Evolutionary conservation across 495 filamentous ascomycete species (phyloP).

Genomic region (Lophiostoma macrostomum): DNA sequence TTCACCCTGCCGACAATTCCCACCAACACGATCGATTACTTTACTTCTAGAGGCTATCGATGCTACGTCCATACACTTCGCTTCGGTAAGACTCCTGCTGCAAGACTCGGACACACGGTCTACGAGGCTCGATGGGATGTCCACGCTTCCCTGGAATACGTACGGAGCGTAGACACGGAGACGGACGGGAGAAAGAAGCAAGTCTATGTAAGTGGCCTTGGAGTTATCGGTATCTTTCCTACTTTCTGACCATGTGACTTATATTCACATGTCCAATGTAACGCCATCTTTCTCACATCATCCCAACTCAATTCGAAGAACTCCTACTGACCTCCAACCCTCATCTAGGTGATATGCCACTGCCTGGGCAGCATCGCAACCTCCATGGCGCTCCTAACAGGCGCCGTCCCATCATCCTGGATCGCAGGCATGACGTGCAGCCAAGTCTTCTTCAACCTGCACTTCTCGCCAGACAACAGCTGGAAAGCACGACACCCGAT

Average conservation of each 20-base stretch:
- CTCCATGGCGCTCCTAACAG: conserved; percentile 59
- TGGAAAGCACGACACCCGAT: conserved; percentile 52
- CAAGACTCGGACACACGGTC: conserved; percentile 55
- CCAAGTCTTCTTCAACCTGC: conserved; percentile 65
- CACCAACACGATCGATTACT: conserved; percentile 64
- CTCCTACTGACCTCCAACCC: too few relatives aligned
- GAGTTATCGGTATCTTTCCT: too few relatives aligned
- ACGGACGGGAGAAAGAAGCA: conserved; percentile 38
- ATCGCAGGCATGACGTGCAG: conserved; percentile 60
- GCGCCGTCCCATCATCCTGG: conserved; percentile 57
- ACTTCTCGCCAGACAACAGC: conserved; percentile 57
- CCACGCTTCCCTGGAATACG: conserved; percentile 54
- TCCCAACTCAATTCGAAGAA: too few relatives aligned
- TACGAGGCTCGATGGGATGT: conserved; percentile 64
- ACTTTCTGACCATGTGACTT: too few relatives aligned
- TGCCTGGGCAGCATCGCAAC: conserved; percentile 65
- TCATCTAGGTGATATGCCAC: conserved; percentile 61
- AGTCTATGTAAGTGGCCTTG: too few relatives aligned
- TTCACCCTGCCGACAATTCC: conserved; percentile 63
- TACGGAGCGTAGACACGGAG: conserved; percentile 45
- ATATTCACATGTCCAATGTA: too few relatives aligned
- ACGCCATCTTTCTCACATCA: too few relatives aligned
- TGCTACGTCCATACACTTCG: conserved; percentile 60
- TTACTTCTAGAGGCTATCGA: conserved; percentile 57
- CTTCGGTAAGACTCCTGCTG: conserved; percentile 54